Evolutionary conservation across 1,139 yeast species (phyloP), one percentile per base, ranked within the genome.

Genomic region (Protomyces arabidopsidicola): DNA sequence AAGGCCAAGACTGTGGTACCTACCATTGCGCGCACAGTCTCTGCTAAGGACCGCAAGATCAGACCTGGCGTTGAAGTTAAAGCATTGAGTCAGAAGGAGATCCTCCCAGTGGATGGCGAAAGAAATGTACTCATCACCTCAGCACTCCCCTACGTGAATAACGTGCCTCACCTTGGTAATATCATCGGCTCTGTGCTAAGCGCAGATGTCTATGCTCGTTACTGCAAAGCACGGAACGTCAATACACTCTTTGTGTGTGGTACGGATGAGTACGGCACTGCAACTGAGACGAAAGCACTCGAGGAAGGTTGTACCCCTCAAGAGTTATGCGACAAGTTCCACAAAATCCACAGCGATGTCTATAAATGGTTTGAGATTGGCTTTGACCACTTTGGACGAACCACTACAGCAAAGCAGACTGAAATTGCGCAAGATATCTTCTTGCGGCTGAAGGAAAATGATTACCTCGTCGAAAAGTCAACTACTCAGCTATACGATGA

Each of bases 221-320:
- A 88, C 76, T 84, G 88, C 73, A 91, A 90, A 76, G 85, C 87
- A 70, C 84, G 97, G 78, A 89, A 90, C 75, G 86, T 87, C 78
- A 93, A 91, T 74, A 81, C 96, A 24, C 78, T 93, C 67, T 93
- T 79, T 72, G 78, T 93, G 66, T 90, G 98, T 77, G 99, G 99
- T 77, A 95, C 98, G 45, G 99, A 93, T 75, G 99, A 93, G 77
- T 95, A 93, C 75, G 99, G 99, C 74, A 93, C 99, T 67, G 99
- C 99, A 60, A 93, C 98, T 31, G 99, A 93, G 76, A 95, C 98
- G 45, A 93, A 93, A 77, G 98, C 98, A 10, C 79, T 93, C 65
- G 98, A 93, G 76, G 98, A 93, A 73, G 86, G 87, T 54, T 86
- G 89, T 67, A 82, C 95, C 3, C 98, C 99, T 57, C 79, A 84